A percentile compares a stretch with the other conserved stretches of the same genome.
Evolutionary conservation across 2,329 filamentous ascomycete species (phyloP).

Genomic region (Fusarium avenaceum): DNA sequence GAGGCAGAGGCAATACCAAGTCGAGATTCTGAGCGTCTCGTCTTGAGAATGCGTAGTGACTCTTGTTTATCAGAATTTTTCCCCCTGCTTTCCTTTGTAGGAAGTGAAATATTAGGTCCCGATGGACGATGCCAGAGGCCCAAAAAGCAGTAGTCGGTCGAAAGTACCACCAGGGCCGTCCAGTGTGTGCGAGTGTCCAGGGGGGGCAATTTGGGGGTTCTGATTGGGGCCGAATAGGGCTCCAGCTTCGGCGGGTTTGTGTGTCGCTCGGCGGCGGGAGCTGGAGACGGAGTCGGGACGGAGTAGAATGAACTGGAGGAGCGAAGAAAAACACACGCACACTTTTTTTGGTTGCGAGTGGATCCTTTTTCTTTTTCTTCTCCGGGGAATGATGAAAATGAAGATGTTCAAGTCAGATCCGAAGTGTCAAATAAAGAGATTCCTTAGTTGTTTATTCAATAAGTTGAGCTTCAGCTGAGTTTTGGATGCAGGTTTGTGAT

Average conservation of each 20-base stretch:
- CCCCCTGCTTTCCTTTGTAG: conserved; percentile 20
- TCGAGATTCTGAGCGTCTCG: conserved; percentile 23
- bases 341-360: conserved; percentile 21
- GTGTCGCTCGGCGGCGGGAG: conserved; percentile 40
- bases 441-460: neutral
- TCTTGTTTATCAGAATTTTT: conserved; percentile 15
- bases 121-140: conserved; percentile 43
- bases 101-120: conserved; percentile 40
- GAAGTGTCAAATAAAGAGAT: conserved; percentile 4
- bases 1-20: conserved; percentile 3
- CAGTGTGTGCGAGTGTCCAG: conserved; percentile 39
- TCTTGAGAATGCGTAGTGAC: conserved; percentile 26
- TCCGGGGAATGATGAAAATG: conserved; percentile 3
- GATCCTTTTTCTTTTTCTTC: conserved; percentile 7
- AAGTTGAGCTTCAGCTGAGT: neutral
- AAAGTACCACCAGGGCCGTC: conserved; percentile 39
- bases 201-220: conserved; percentile 26
- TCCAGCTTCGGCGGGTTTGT: conserved; percentile 38
- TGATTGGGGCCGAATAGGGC: conserved; percentile 49
- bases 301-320: conserved; percentile 35
- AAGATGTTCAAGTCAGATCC: neutral
- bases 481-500: neutral
- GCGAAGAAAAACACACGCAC: conserved; percentile 31
- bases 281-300: conserved; percentile 42
- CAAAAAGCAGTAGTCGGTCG: conserved; percentile 43